Base-by-base conservation (phyloP, 345 rosid genomes). In the Viola odorata region DNA sequence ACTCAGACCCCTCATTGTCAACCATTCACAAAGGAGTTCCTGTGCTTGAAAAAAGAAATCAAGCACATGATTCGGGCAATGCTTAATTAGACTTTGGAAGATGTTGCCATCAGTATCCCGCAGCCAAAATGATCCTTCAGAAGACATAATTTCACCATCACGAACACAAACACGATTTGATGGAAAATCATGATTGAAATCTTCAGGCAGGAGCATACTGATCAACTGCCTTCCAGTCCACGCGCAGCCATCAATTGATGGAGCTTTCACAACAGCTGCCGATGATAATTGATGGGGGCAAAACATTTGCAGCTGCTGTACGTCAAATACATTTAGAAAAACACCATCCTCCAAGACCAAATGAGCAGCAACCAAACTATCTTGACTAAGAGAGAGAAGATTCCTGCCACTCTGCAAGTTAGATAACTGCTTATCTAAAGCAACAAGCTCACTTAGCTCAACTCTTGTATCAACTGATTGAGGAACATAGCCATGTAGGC, bases 201-300 rank as follows among this genome's bases (percentile, higher is more conserved):
- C 84, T 8, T 71, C 66, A 57, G 97, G 99, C 47, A 88, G 77
- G 36, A 94, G 86, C 89, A 85, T 80, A 78, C 87, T 82, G 44
- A 94, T 77, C 37, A 94, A 55, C 66, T 94, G 97, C 73, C 83
- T 80, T 60, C 99, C 97, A 5, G 95, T 88, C 97, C 99, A 94
- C 41, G 67, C 69, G 41, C 82, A 64, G 10, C 45, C 66, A 42
- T 66, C 63, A 4, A 60, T 36, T 37, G 73, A 75, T 67, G 90
- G 74, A 61, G 76, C 69, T 83, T 67, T 67, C 66, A 78, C 49
- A 58, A 87, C 61, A 12, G 89, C 86, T 0, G 87, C 85, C 3
- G 73, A 69, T 5, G 73, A 67, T 57, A 74, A 52, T 54, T 70
- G 62, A 47, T 69, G 61, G 10, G 85, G 84, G 32, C 83, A 82